Evolutionary conservation across 164 flowering plant genomes (phyloP).

Genomic region (Amborella trichopoda): DNA sequence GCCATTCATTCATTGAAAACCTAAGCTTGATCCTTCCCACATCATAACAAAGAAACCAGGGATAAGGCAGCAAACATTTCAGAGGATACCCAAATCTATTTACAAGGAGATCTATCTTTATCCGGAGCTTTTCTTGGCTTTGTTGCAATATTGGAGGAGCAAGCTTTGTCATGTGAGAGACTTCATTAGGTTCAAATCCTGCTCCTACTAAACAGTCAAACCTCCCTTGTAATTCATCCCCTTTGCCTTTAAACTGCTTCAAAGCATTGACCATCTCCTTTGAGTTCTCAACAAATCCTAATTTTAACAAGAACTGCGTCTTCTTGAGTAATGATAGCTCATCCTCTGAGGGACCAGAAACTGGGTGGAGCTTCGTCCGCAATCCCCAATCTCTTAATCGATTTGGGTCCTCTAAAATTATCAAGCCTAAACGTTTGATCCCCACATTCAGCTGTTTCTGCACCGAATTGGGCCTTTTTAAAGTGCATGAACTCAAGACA

Average conservation of each 20-base stretch:
- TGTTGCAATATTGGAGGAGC: conserved; percentile 52
- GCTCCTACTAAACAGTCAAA: conserved; percentile 46
- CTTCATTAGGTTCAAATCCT: conserved; percentile 43
- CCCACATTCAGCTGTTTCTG: conserved; percentile 26
- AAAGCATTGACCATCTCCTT: conserved; percentile 35
- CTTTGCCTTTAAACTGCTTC: conserved; percentile 46
- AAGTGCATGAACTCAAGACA: conserved; percentile 31
- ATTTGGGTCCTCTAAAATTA: conserved; percentile 41
- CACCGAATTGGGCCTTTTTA: conserved; percentile 31
- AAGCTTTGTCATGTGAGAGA: conserved; percentile 28
- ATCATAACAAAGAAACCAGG: conserved; percentile 28
- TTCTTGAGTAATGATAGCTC: conserved; percentile 17
- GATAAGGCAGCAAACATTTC: conserved; percentile 30
- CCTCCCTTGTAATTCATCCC: conserved; percentile 53
- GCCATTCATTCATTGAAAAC: conserved; percentile 53
- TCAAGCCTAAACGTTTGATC: conserved; percentile 26
- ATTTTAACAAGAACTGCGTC: conserved; percentile 34
- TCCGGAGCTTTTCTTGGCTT: conserved; percentile 24
- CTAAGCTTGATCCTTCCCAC: conserved; percentile 37
- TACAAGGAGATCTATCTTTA: conserved; percentile 50
- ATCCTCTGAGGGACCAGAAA: conserved; percentile 20
- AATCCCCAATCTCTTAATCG: conserved; percentile 34
- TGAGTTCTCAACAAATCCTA: conserved; percentile 46
- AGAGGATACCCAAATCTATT: conserved; percentile 41
- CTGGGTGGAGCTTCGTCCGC: conserved; percentile 22